Evolutionary conservation across 2,329 filamentous ascomycete genomes (phyloP), one percentile per base, ranked within the genome.

Genomic region (Cryphonectria carpinicola): DNA sequence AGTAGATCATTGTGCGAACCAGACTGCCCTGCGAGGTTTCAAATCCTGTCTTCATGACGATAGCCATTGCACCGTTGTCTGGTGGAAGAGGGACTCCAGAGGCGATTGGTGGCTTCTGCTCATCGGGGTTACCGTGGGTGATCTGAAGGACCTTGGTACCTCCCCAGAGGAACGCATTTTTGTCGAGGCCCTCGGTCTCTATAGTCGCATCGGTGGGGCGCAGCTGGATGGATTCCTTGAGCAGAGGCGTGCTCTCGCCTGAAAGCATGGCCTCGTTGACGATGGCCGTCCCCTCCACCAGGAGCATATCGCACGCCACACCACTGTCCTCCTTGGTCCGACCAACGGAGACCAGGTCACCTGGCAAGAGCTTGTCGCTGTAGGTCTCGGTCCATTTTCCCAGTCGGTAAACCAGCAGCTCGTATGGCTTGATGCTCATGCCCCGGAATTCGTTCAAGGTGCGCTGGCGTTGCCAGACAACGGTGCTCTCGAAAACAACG

Each of bases 191-290:
- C 77, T 98, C 95, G 1, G 93, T 87, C 68, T 99, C 96, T 72
- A 99, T 88, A 35, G 82, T 80, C 25, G 92, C 93, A 76, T 98
- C 92, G 28, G 87, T 88, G 7, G 96, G 95, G 73, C 96, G 92
- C 60, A 99, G 88, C 80, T 97, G 94, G 70, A 99, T 86, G 0
- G 96, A 99, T 77, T 99, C 96, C 82, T 99, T 99, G 76, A 99
- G 86, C 61, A 99, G 88, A 43, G 96, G 96, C 0, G 97, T 99
- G 80, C 95, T 98, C 83, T 99, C 96, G 74, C 96, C 96, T 4
- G 96, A 99, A 76, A 99, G 88, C 96, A 99, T 99, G 73, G 97
- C 97, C 82, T 99, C 96, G 83, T 99, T 99, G 77, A 99, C 96
- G 79, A 99, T 99, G 11, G 93, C 95, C 68, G 94, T 95, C 41